These are phyloP conservation scores for Aspergillus luchuensis DNA, from an alignment of 2,329 filamentous ascomycete species.

Conservation along the genomic window DNA sequence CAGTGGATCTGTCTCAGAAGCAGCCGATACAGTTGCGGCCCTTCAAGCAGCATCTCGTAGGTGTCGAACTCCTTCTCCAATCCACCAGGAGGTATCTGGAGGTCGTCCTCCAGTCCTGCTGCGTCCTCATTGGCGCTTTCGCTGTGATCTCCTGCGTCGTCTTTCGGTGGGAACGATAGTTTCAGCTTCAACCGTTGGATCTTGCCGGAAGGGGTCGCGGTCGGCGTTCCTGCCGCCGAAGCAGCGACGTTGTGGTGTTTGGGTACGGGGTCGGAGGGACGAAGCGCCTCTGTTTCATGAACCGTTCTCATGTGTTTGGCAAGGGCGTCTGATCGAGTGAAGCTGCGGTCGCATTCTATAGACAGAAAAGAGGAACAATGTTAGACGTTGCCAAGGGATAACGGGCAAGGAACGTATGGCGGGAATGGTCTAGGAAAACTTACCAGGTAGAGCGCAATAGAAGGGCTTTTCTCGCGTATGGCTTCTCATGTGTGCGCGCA, in stretches of 20 bases:
- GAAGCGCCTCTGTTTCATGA: slow-evolving; percentile 91
- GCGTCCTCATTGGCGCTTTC: slow-evolving; percentile 31
- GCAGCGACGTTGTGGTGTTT: slow-evolving; percentile 36
- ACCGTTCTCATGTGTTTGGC: slow-evolving; percentile 99
- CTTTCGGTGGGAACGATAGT: slow-evolving; percentile 39
- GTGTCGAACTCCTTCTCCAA: slow-evolving; percentile 47
- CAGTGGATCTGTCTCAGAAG: slow-evolving; percentile 51
- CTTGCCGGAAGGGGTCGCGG: slow-evolving; percentile 36
- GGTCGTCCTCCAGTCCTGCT: slow-evolving; percentile 40
- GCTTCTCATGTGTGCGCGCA: slow-evolving; percentile 96
- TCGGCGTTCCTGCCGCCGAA: slow-evolving; percentile 32
- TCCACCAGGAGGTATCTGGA: slow-evolving; percentile 39
- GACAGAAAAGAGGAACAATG: background rate
- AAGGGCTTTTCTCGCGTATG: slow-evolving; percentile 98
- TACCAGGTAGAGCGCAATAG: slow-evolving; percentile 91
- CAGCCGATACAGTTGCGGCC: slow-evolving; percentile 47
- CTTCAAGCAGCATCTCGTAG: slow-evolving; percentile 45
- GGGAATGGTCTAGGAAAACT: slow-evolving; percentile 32
- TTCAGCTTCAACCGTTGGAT: slow-evolving; percentile 47
- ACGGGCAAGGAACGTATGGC: background rate
- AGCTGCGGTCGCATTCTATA: slow-evolving; percentile 92
- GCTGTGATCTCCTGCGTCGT: slow-evolving; percentile 31
- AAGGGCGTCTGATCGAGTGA: slow-evolving; percentile 91
- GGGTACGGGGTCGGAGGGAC: slow-evolving; percentile 59
- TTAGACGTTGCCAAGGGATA: background rate